Percentiles rank a stretch among this genome's conserved stretches.
These are phyloP conservation scores for Pinus tabuliformis DNA, from an alignment of 75 land plant genomes.

Conservation along the genomic window DNA sequence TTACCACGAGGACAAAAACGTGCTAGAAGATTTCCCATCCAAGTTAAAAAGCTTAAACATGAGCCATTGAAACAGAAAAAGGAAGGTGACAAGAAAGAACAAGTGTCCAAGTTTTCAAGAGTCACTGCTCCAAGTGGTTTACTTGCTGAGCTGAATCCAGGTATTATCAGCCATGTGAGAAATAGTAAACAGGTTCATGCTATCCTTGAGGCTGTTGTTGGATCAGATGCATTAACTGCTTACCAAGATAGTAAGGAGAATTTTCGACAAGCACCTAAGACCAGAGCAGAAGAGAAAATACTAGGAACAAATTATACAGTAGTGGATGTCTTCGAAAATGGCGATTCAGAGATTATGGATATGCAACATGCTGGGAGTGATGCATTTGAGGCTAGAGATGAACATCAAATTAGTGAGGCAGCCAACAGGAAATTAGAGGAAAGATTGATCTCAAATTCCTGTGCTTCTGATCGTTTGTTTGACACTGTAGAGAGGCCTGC, in stretches of 20 bases:
- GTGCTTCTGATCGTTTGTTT: not conserved
- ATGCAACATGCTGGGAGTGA: not conserved
- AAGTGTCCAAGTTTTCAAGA: conserved; percentile 57
- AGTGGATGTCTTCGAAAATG: not conserved
- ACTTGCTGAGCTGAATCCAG: conserved; percentile 79
- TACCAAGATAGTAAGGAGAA: conserved; percentile 1
- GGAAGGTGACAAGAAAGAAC: conserved; percentile 53
- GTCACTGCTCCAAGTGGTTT: conserved; percentile 76
- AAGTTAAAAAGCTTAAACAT: conserved; percentile 11
- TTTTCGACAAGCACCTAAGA: not conserved
- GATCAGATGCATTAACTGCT: conserved; percentile 19
- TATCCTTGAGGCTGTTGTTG: conserved; percentile 63
- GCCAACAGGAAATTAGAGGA: conserved; percentile 1
- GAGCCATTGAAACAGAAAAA: conserved; percentile 31
- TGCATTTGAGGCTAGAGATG: not conserved
- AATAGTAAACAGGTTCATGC: conserved; percentile 82
- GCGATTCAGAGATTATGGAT: conserved; percentile 8
- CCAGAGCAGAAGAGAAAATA: not conserved
- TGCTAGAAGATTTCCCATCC: not conserved
- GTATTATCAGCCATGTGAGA: conserved; percentile 78
- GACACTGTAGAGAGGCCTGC: not conserved
- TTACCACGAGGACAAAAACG: conserved; percentile 11
- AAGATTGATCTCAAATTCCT: not conserved
- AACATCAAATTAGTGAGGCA: not conserved
- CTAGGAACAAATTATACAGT: not conserved